Base-by-base conservation (phyloP, 139 green algal species). In the Yamagishiella unicocca region DNA sequence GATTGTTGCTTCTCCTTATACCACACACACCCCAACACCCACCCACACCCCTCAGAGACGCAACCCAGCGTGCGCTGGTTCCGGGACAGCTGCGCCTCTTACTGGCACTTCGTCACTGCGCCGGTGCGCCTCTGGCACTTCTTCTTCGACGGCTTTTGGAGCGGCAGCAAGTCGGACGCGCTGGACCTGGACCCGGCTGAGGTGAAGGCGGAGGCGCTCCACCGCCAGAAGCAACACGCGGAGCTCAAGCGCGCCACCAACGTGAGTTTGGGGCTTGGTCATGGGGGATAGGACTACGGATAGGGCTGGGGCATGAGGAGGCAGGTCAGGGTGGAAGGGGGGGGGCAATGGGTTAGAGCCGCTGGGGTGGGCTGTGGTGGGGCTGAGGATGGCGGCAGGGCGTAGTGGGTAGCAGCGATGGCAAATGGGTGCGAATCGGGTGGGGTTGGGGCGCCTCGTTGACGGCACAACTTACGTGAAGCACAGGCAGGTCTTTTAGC, bases 21-120 rank as follows among this genome's bases (percentile, higher is more conserved):
- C n/a, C 50, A 58, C 12, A 12, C 50, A 58, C 50, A 58, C 50
- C 50, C 50, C 12, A 12, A 58, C 50, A 58, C 50, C 50, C 50
- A 58, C 50, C 12, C 50, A 58, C 50, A 58, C 50, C 50, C 50
- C 42, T 53, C 83, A 84, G 84, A 89, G 84, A 33, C 46, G 3
- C 84, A 89, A 45, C 84, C 73, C 3, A 33, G 58, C 24, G 84
- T 89, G 27, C 61, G 55, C 25, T 89, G 84, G 84, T 37, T 50
- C 21, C 40, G 17, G 38, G 45, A 50, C 46, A 70, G n/a, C n/a
- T 64, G 62, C 24, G 0, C 1, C 75, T 37, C 22, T 31, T 53
- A 19, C 33, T 35, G 38, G 75, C 1, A 31, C n/a, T 10, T 55
- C 10, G 7, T 82, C 31, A 33, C 46, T 31, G 45, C n/a, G 50